A percentile compares a stretch with the other conserved stretches of the same genome.
These are phyloP conservation scores for Puccinia polysora DNA, from an alignment of 1,284 basidiomycete species.

Conservation along the genomic window DNA sequence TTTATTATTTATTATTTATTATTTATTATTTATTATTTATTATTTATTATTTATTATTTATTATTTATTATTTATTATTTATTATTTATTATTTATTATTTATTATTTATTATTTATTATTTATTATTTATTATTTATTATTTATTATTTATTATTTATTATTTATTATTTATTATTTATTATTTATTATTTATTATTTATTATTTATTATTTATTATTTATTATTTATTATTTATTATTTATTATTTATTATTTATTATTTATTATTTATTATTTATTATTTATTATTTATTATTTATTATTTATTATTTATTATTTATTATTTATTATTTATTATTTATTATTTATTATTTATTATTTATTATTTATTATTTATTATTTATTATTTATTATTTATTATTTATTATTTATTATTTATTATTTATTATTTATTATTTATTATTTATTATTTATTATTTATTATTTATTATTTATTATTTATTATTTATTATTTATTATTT, in stretches of 20 bases:
- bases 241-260: neutral
- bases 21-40: neutral
- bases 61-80: neutral
- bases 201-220: neutral
- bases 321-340: neutral
- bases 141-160: neutral
- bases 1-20: neutral
- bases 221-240: neutral
- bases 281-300: neutral
- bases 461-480: neutral
- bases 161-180: neutral
- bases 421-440: neutral
- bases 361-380: neutral
- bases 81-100: neutral
- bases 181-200: neutral
- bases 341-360: neutral
- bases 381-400: neutral
- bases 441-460: neutral
- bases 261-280: neutral
- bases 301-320: neutral
- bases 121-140: neutral
- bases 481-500: neutral
- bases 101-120: neutral
- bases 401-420: neutral
- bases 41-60: neutral